A percentile compares a stretch with the other conserved stretches of the same genome.
Conservation (phyloP, 306 rosid genomes). For the Quercus gilva region DNA sequence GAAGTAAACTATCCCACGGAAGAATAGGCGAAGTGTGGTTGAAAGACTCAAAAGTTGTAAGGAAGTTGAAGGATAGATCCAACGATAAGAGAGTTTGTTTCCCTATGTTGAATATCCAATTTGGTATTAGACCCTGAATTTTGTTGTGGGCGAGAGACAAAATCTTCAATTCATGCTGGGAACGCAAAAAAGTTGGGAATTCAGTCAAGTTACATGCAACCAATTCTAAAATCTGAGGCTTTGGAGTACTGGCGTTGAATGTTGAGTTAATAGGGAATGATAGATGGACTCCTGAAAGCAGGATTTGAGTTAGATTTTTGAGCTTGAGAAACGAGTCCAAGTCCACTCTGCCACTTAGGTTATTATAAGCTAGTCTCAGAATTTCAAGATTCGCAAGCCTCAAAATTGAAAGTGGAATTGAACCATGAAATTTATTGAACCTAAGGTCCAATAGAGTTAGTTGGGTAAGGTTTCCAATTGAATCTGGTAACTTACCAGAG, state of each 20-base stretch:
- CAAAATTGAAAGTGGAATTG: too few species aligned
- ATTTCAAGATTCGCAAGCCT: rapidly evolving
- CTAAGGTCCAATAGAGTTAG: too few species aligned
- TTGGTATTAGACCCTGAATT: not conserved
- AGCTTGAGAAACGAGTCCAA: not conserved
- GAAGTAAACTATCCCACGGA: not conserved
- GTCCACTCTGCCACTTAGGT: not conserved
- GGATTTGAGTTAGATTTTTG: rapidly evolving
- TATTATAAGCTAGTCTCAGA: rapidly evolving
- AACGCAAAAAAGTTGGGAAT: not conserved
- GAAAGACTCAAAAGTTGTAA: not conserved
- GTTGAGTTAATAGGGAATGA: not conserved
- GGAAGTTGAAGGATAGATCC: rapidly evolving
- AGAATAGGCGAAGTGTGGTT: too few species aligned
- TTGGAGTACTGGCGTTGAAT: not conserved
- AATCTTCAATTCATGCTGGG: too few species aligned
- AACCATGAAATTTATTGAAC: too few species aligned
- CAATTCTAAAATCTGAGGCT: rapidly evolving
- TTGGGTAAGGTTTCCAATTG: too few species aligned
- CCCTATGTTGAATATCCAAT: not conserved
- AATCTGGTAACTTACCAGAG: too few species aligned
- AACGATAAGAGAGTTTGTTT: rapidly evolving
- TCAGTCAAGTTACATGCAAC: rapidly evolving
- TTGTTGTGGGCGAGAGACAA: rapidly evolving
- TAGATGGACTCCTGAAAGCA: not conserved